Percentiles rank a stretch among this genome's conserved stretches.
Evolutionary conservation across 1,284 basidiomycete species (phyloP).

Genomic region (Chalciporus sp.): DNA sequence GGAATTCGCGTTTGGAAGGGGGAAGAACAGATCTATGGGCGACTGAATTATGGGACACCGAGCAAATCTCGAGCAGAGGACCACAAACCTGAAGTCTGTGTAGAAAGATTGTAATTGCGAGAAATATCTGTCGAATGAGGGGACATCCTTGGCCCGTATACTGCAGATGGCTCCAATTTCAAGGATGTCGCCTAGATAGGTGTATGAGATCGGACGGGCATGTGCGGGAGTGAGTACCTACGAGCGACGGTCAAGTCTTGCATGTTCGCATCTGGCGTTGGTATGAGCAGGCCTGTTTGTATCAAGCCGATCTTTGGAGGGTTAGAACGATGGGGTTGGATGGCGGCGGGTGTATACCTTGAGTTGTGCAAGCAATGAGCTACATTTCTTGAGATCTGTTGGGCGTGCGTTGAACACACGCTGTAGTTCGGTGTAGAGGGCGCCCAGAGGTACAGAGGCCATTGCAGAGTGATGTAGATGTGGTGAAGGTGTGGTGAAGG

Average conservation of each 20-base stretch:
- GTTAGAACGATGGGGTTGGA: slow-evolving; percentile 2
- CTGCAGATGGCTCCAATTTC: slow-evolving; percentile 96
- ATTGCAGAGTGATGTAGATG: slow-evolving; percentile 35
- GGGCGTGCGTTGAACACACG: slow-evolving; percentile 62
- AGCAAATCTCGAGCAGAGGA: neutral
- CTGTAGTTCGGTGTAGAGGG: slow-evolving; percentile 62
- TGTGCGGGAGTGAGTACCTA: slow-evolving; percentile 39
- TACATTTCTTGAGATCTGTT: slow-evolving; percentile 67
- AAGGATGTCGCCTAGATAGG: slow-evolving; percentile 81
- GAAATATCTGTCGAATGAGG: slow-evolving; percentile 95
- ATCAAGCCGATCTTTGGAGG: slow-evolving; percentile 73
- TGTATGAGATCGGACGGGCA: neutral
- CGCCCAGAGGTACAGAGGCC: slow-evolving; percentile 52
- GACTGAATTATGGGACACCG: neutral
- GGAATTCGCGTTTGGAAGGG: slow-evolving; percentile 82
- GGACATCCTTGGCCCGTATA: slow-evolving; percentile 84
- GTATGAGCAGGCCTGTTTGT: slow-evolving; percentile 75
- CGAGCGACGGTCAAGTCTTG: slow-evolving; percentile 73
- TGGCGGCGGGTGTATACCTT: slow-evolving; percentile 52
- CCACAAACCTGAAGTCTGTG: slow-evolving; percentile 78
- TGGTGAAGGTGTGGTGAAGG: slow-evolving; percentile 6
- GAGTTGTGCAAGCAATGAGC: slow-evolving; percentile 63
- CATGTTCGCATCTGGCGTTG: slow-evolving; percentile 55
- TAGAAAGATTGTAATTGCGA: slow-evolving; percentile 93
- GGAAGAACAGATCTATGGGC: slow-evolving; percentile 67